Evolutionary conservation across 2,329 filamentous ascomycete species (phyloP).

Genomic region (Bretziella fagacearum): DNA sequence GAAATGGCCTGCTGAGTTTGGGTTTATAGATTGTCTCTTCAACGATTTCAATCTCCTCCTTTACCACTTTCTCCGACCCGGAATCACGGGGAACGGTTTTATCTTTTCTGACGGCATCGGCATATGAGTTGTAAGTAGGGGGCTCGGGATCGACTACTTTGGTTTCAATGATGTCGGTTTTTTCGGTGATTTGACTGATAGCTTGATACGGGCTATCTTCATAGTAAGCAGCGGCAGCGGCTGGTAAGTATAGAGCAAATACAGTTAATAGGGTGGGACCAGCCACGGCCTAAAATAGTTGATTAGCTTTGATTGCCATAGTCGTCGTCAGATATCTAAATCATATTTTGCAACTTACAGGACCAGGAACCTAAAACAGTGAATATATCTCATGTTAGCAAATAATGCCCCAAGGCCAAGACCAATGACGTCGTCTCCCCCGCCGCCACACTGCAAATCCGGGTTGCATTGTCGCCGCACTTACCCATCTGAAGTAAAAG

Average conservation of each 20-base stretch:
- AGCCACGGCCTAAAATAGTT: slow-evolving; percentile 16
- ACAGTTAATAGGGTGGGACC: slow-evolving; percentile 33
- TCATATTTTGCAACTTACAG: slow-evolving; percentile 17
- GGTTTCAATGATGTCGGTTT: slow-evolving; percentile 13
- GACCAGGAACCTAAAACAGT: slow-evolving; percentile 20
- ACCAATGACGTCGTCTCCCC: too few species aligned
- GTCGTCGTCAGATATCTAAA: not conserved
- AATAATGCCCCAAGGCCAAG: too few species aligned
- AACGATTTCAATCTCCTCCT: slow-evolving; percentile 29
- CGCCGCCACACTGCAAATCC: too few species aligned
- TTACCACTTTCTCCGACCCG: not conserved
- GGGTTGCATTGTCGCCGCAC: slow-evolving; percentile 11
- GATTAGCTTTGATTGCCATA: too few species aligned
- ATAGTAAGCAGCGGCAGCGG: slow-evolving; percentile 43
- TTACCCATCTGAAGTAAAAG: slow-evolving; percentile 46
- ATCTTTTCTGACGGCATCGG: not conserved
- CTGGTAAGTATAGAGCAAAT: slow-evolving; percentile 47
- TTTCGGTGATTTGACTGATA: slow-evolving; percentile 41
- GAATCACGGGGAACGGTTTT: not conserved
- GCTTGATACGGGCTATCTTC: slow-evolving; percentile 40
- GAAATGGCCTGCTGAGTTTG: slow-evolving; percentile 38
- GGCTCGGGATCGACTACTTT: not conserved
- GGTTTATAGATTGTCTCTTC: slow-evolving; percentile 23
- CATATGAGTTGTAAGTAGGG: not conserved
- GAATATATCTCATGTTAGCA: slow-evolving; percentile 7